Base-by-base conservation (phyloP, 495 filamentous ascomycete species). In the Emericellopsis terricola region DNA sequence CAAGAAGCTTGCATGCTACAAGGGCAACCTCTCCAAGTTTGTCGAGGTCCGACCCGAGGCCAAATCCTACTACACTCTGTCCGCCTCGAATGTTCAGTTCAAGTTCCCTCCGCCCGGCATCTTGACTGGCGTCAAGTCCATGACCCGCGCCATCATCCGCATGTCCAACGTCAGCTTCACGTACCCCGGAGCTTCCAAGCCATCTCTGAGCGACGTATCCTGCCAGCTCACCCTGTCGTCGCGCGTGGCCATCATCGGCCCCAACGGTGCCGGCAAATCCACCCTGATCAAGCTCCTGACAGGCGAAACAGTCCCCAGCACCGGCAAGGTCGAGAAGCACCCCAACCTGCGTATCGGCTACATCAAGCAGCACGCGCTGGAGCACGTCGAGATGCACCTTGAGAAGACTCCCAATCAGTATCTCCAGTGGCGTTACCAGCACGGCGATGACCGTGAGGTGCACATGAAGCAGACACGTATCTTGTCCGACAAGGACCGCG, bases 391-490 rank as follows among this genome's bases (percentile, higher is more conserved):
- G 59, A 91, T 94, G 87, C 89, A 99, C 49, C 68, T 99, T 43
- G 89, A 99, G 53, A 96, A 96, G 71, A 99, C 89, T 3, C 89
- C 89, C 7, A 94, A 87, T 49, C 89, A 99, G 55, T 99, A 99
- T 49, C 68, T 99, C 20, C 87, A 94, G 62, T 99, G 89, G 89
- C 82, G 89, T 40, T 99, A 96, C 48, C 81, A 81, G 33, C 81
- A 94, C 49, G 89, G 89, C 43, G 87, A 94, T 43, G 89, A 99
- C 49, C 80, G 89, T 31, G 89, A 99, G 50, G 91, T 99, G 24
- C 68, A 86, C 50, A 65, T 99, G 67, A 99, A 99, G 69, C 86
- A 94, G 57, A 94, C 89, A 11, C 82, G 89, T 56, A 67, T 86
- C 33, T 65, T 99, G 28, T 89, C 84, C 11, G 70, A 71, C 0